Percentiles rank a stretch among this genome's conserved stretches.
Evolutionary conservation across 345 rosid species (phyloP).

Genomic region (Sonneratia caseolaris): DNA sequence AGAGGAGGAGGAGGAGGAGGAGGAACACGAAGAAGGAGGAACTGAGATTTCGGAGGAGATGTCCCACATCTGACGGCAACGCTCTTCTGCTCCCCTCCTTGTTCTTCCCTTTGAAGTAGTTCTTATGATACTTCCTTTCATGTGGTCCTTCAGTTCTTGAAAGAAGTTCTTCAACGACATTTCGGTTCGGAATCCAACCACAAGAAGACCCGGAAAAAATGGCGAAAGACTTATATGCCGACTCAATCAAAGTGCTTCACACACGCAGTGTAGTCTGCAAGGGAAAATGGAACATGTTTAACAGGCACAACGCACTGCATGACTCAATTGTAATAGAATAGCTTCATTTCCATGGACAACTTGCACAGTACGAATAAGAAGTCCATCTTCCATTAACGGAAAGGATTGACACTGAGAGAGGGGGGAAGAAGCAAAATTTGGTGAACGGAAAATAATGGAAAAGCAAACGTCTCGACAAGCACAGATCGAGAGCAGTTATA

Average conservation of each 20-base stretch:
- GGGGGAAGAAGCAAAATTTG: neutral
- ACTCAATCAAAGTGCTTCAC: too few relatives aligned
- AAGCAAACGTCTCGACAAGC: neutral
- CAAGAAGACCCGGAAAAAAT: neutral
- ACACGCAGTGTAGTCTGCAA: too few relatives aligned
- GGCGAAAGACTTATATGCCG: neutral
- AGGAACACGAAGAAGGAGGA: slow-evolving; percentile 3
- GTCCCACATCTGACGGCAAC: slow-evolving; percentile 15
- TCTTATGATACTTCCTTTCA: neutral
- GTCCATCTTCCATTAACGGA: neutral
- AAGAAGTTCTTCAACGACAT: neutral
- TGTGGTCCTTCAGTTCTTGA: neutral
- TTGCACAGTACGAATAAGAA: neutral
- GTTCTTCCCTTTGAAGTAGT: neutral
- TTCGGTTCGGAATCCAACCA: neutral
- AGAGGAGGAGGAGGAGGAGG: neutral
- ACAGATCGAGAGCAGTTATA: neutral
- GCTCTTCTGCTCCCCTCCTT: neutral
- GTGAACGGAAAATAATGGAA: neutral
- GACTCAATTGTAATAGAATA: neutral
- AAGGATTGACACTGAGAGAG: too few relatives aligned
- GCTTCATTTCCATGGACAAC: neutral
- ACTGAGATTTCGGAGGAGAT: slow-evolving; percentile 54
- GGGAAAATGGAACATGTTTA: neutral
- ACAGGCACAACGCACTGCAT: neutral